Evolutionary conservation across 2,329 filamentous ascomycete genomes (phyloP), one percentile per base, ranked within the genome.

Genomic region (Phaeosphaeria sp.): DNA sequence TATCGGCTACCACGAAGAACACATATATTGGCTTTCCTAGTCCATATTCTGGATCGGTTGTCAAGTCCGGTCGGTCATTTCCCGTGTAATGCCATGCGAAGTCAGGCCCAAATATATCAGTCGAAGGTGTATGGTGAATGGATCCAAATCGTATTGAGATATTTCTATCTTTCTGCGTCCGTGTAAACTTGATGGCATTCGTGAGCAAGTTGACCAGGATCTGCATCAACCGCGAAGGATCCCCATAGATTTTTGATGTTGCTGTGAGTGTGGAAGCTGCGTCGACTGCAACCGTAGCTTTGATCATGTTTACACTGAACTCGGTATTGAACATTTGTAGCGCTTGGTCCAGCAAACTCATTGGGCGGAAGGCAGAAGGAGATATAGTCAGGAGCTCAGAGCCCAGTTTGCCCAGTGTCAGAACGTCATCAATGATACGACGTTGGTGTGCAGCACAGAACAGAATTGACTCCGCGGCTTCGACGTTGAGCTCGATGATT

Each of bases 101-200:
- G 9, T 39, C n/a, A 27, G 53, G 49, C 0, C 50, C 58, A 25
- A 55, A 50, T 4, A 53, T 41, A 17, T 50, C 57, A 30, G 56
- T 53, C 41, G 54, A 52, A n/a, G 56, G 55, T 18, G 47, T 49
- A 36, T 54, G 18, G 41, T 54, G 3, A 55, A 56, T 48, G 42
- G 52, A 47, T 44, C 63, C 30, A 47, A 54, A 46, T 6, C 52
- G 43, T 2, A 73, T 51, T 3, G 44, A 65, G 33, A 72, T 66
- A 2, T 41, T 30, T 25, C 55, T 63, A 6, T 46, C 56, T 20
- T 55, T 52, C 0, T 52, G 53, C 46, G 60, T 65, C 36, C 63
- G 62, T 2, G 71, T 73, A 21, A 75, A 74, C 36, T 75, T 75
- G 20, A 75, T 69, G 11, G 72, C 70, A 30, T 75, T 75, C 2